Base-by-base conservation (phyloP, 169 alveolate species). In the Eimeria sp. region DNA sequence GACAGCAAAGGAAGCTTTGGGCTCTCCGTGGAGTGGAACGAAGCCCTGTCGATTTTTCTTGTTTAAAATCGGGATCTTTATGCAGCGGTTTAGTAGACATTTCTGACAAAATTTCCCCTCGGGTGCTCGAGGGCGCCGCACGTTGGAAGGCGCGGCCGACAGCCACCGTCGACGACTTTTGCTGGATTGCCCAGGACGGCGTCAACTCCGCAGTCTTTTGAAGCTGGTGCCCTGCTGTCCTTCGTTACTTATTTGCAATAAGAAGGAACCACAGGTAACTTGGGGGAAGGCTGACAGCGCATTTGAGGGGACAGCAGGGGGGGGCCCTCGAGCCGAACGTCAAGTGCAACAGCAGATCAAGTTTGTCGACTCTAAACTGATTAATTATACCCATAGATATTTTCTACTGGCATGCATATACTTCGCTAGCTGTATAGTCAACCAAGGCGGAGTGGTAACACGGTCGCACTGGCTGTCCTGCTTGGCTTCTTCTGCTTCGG, bases 101-200 rank as follows among this genome's bases (percentile, higher is more conserved):
- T 25, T 78, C 20, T 10, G 89, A 49, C 45, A 5, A 14, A 20
- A 47, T 49, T 49, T 49, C 49, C 89, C 89, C 89, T 78, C 70
- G 89, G 65, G 47, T 78, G 89, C 89, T 78, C 70, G 89, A 47
- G 67, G 89, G 89, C 65, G 70, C 70, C 65, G 67, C 89, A 78
- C 58, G 65, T 51, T 78, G 89, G 89, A 78, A 78, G 89, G 89
- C 89, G 89, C 67, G 67, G 89, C 89, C 89, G 89, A 78, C 89
- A 47, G 89, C 89, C 67, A 78, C 18, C 61, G 47, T 20, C 47
- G 63, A 45, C 84, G 7, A 16, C 34, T 75, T 75, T 27, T 45
- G 6, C 30, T 22, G 58, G 16, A 40, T 43, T 43, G 14, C 57
- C 30, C 58, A 34, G 40, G 61, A 34, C 84, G 40, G 40, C 61